These are phyloP conservation scores for Cornus kousa DNA, from an alignment of 148 eudicot species.

Conservation along the genomic window DNA sequence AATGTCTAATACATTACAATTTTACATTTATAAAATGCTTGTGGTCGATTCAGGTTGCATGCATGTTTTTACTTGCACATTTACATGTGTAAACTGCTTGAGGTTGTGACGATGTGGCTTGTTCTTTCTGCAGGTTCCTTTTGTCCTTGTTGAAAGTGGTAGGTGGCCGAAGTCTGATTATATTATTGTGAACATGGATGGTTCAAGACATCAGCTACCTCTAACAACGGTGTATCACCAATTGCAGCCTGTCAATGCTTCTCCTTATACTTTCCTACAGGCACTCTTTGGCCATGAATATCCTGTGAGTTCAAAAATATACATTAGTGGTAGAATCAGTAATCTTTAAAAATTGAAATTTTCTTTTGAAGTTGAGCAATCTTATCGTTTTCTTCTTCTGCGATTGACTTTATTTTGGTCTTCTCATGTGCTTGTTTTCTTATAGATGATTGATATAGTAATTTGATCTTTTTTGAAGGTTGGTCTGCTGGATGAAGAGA, in stretches of 20 bases:
- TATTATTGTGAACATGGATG: conserved; percentile 73
- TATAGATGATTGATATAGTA: conserved; percentile 6
- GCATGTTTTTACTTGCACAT: too few species aligned
- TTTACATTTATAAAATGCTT: too few species aligned
- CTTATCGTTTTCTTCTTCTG: background rate
- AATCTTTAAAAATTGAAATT: background rate
- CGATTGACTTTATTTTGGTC: background rate
- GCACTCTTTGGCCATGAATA: conserved; percentile 79
- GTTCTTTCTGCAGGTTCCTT: conserved; percentile 60
- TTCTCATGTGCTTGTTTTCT: background rate
- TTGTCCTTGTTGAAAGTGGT: conserved; percentile 69
- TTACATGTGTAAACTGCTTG: too few species aligned
- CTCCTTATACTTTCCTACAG: conserved; percentile 76
- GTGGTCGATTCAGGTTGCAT: too few species aligned
- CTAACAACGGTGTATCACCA: conserved; percentile 78
- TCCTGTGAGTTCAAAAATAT: conserved; percentile 53
- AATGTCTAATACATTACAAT: too few species aligned
- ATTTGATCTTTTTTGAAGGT: conserved; percentile 44
- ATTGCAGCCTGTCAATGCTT: conserved; percentile 68
- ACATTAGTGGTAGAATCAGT: background rate
- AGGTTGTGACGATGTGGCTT: background rate
- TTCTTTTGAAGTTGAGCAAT: background rate
- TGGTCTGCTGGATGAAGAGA: conserved; percentile 79
- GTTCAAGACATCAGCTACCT: conserved; percentile 79
- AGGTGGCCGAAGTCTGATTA: conserved; percentile 53